Conservation (phyloP, 1,284 basidiomycete species). For the Microbotryomycetes sp. region DNA sequence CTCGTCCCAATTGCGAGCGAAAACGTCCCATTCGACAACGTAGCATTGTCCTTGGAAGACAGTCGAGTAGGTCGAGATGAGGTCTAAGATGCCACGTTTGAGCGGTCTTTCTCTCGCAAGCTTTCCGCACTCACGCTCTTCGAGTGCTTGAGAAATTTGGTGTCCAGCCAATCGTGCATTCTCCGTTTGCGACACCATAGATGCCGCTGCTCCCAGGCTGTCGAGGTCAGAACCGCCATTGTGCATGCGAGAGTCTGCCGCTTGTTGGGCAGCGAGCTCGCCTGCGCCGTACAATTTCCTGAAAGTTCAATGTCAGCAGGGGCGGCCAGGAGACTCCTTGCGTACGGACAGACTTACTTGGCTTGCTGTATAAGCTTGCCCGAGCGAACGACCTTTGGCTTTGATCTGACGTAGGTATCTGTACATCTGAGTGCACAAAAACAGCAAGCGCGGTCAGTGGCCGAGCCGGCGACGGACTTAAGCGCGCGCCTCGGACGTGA, state of each 20-base stretch:
- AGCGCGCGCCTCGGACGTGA: too few relatives aligned
- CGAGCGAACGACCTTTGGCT: slow-evolving; percentile 22
- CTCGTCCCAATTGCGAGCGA: slow-evolving; percentile 9
- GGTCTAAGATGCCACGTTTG: slow-evolving; percentile 11
- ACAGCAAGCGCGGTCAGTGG: too few relatives aligned
- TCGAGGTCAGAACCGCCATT: not conserved
- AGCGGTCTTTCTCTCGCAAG: too few relatives aligned
- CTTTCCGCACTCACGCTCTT: slow-evolving; percentile 6
- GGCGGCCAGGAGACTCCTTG: not conserved
- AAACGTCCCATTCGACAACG: slow-evolving; percentile 16
- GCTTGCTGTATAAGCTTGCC: slow-evolving; percentile 29
- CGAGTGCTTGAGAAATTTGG: not conserved
- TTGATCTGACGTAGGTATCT: slow-evolving; percentile 23
- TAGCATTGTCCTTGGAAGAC: slow-evolving; percentile 17
- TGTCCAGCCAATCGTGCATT: not conserved
- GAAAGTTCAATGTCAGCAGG: not conserved
- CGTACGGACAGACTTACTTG: slow-evolving; percentile 9
- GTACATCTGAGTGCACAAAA: slow-evolving; percentile 7
- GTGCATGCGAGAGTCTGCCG: not conserved
- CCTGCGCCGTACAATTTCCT: not conserved
- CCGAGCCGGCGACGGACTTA: not conserved
- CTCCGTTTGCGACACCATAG: not conserved
- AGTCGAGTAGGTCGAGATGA: slow-evolving; percentile 13
- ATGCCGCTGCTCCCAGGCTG: not conserved
- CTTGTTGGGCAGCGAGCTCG: not conserved